Evolutionary conservation across 1,284 basidiomycete genomes (phyloP).

Genomic region (Peniophora sp.): DNA sequence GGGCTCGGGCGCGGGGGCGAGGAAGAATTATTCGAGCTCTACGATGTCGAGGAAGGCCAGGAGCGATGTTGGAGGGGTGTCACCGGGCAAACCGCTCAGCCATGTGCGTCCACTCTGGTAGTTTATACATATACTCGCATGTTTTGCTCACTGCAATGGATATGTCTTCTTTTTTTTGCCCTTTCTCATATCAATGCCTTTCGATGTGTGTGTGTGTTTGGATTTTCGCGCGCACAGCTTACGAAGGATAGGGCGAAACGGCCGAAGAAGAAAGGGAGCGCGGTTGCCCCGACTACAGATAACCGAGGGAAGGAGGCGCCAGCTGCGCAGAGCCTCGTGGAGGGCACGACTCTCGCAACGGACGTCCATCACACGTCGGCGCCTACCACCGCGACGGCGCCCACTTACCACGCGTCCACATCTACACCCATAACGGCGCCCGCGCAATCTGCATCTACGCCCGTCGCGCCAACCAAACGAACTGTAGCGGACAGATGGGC

Average conservation of each 20-base stretch:
- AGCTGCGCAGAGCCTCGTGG: constrained; percentile 1
- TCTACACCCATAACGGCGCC: too few species aligned
- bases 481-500: constrained; percentile 24
- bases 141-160: constrained; percentile 3
- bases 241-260: constrained; percentile 62
- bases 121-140: constrained; percentile 22
- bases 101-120: constrained; percentile 79
- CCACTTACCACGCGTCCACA: too few species aligned
- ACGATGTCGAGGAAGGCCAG: too few species aligned
- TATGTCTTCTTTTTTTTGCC: constrained; percentile 13
- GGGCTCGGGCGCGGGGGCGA: too few species aligned
- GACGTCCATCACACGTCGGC: neutral
- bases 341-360: neutral
- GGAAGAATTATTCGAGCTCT: too few species aligned
- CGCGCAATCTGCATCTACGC: too few species aligned
- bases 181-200: constrained; percentile 11
- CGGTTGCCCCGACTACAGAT: neutral
- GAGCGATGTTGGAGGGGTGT: constrained; percentile 18
- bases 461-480: too few species aligned
- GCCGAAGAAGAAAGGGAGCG: constrained; percentile 38
- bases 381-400: too few species aligned
- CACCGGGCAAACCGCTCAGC: constrained; percentile 55
- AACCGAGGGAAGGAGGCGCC: neutral
- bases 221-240: constrained; percentile 34
- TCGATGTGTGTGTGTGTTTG: constrained; percentile 6